Evolutionary conservation across 768 basidiomycete genomes (phyloP).

Genomic region (Candolleomyces aberdarensis): DNA sequence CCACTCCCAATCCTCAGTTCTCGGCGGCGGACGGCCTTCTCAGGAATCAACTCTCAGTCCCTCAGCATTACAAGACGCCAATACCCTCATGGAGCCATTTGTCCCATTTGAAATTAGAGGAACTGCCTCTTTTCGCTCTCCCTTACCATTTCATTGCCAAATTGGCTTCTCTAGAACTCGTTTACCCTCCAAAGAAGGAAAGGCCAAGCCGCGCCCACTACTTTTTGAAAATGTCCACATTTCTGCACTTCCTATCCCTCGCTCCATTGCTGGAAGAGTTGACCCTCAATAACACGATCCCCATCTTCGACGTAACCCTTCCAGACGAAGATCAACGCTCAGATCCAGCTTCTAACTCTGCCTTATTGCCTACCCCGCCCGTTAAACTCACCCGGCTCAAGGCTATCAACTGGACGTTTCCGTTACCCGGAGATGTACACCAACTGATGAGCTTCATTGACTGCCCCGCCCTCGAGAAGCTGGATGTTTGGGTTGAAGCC

Average conservation of each 20-base stretch:
- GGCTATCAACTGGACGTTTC: constrained; percentile 47
- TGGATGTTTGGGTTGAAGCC: constrained; percentile 42
- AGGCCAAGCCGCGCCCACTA: constrained; percentile 21
- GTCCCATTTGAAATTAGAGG: constrained; percentile 36
- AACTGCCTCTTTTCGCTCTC: constrained; percentile 38
- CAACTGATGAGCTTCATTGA: constrained; percentile 40
- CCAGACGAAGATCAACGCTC: constrained; percentile 5
- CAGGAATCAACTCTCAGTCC: constrained; percentile 6
- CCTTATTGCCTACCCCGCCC: constrained; percentile 17
- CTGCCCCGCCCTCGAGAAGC: constrained; percentile 37
- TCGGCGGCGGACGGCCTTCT: constrained; percentile 13
- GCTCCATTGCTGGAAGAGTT: constrained; percentile 42
- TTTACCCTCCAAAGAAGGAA: constrained; percentile 28
- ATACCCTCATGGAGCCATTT: constrained; percentile 18
- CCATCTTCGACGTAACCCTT: constrained; percentile 32
- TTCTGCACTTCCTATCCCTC: constrained; percentile 32
- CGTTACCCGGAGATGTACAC: constrained; percentile 38
- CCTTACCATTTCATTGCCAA: constrained; percentile 27
- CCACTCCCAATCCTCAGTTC: constrained; percentile 15
- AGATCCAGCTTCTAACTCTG: not conserved
- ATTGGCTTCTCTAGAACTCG: constrained; percentile 40
- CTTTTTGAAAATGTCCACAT: constrained; percentile 36
- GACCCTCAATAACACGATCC: constrained; percentile 38
- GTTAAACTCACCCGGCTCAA: constrained; percentile 37
- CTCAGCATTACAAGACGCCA: not conserved